These are phyloP conservation scores for Leccinum arenicola DNA, from an alignment of 768 basidiomycete species.

Conservation along the genomic window DNA sequence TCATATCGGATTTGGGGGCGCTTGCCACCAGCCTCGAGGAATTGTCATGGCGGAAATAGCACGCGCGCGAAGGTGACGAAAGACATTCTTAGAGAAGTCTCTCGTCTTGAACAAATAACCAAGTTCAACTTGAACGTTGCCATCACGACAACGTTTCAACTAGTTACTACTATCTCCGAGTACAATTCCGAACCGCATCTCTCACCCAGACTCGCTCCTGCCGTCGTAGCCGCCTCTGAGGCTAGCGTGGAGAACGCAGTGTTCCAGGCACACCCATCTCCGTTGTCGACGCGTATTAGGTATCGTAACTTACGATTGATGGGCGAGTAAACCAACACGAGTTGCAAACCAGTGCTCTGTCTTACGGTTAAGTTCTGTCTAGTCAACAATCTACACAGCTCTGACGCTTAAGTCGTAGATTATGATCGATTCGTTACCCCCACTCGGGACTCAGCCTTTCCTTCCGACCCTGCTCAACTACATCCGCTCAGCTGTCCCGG, in stretches of 20 bases:
- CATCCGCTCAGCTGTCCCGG: constrained; percentile 43
- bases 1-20: background rate
- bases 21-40: constrained; percentile 31
- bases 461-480: constrained; percentile 48
- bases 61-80: constrained; percentile 12
- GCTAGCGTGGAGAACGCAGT: background rate
- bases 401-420: constrained; percentile 2
- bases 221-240: background rate
- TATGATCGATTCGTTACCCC: constrained; percentile 29
- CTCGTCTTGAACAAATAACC: background rate
- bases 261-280: background rate
- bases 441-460: constrained; percentile 44
- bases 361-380: constrained; percentile 1
- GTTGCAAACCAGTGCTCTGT: constrained; percentile 23
- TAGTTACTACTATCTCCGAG: no score
- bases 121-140: background rate
- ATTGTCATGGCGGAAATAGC: constrained; percentile 25
- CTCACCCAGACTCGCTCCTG: no score
- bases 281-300: background rate
- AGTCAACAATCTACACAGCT: background rate
- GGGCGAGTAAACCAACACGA: background rate
- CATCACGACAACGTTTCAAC: background rate
- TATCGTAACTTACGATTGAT: background rate
- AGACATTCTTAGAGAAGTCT: background rate
- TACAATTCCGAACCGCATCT: no score